phyloP scores from a whole-genome alignment of 2,329 filamentous ascomycete genomes.

The Alternaria ethzedia region DNA sequence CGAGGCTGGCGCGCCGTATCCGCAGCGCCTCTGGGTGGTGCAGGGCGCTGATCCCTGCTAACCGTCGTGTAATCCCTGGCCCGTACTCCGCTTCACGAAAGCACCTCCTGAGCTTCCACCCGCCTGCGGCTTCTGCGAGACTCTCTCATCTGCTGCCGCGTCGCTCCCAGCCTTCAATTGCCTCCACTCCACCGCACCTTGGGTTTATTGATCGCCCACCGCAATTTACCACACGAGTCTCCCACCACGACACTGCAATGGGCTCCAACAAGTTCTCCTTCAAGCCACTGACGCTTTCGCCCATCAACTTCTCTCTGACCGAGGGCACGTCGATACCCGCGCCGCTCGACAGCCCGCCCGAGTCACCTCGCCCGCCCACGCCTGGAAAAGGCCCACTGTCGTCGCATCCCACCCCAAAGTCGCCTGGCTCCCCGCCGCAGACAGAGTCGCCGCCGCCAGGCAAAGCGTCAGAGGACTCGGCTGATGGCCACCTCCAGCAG shows the following conservation, averaged over 20 bases:
- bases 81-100: conserved; percentile 26
- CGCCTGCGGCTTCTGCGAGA: conserved; percentile 23
- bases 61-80: conserved; percentile 27
- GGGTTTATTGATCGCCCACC: conserved; percentile 7
- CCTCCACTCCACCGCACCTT: conserved; percentile 13
- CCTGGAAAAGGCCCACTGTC: conserved; percentile 49
- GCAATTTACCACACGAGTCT: background rate
- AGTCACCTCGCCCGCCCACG: conserved; percentile 47
- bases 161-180: conserved; percentile 27
- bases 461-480: conserved; percentile 26
- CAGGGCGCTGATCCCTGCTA: conserved; percentile 17
- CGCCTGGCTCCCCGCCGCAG: conserved; percentile 33
- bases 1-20: conserved; percentile 7
- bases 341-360: conserved; percentile 49
- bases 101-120: conserved; percentile 41
- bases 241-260: conserved; percentile 24
- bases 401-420: conserved; percentile 50
- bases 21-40: conserved; percentile 21
- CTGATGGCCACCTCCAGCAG: conserved; percentile 23
- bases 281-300: conserved; percentile 46
- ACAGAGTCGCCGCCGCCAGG: conserved; percentile 24
- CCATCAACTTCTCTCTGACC: conserved; percentile 52
- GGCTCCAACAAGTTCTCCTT: conserved; percentile 34
- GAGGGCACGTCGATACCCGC: conserved; percentile 52
- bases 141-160: conserved; percentile 19